Conservation (phyloP, 768 basidiomycete genomes). For the Leccinum longicurvipes region DNA sequence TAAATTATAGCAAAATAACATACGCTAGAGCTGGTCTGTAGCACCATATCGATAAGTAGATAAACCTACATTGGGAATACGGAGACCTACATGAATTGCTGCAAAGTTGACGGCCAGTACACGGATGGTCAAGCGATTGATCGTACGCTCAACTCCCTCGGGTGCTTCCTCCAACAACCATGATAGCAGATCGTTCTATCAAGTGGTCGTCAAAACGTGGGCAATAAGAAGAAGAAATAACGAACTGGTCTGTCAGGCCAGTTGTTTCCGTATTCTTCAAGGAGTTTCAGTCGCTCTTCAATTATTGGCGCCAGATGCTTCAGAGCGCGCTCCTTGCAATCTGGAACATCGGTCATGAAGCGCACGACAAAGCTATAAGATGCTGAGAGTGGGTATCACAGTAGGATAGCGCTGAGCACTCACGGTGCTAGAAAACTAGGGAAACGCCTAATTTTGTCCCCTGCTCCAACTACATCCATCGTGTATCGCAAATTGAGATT, state of each 20-base stretch:
- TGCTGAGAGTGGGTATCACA: no score
- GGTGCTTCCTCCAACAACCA: constrained; percentile 32
- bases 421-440: constrained; percentile 36
- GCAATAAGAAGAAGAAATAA: not conserved
- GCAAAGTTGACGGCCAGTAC: constrained; percentile 19
- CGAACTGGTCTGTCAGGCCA: constrained; percentile 34
- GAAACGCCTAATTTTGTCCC: constrained; percentile 13
- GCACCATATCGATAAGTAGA: not conserved
- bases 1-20: not conserved
- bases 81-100: constrained; percentile 20
- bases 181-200: constrained; percentile 33
- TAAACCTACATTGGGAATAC: not conserved
- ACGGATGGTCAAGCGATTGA: constrained; percentile 23
- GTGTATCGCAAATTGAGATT: not conserved
- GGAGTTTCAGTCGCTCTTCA: constrained; percentile 24
- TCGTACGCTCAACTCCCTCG: constrained; percentile 9
- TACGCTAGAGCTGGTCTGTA: not conserved
- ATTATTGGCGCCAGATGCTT: constrained; percentile 6
- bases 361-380: not conserved
- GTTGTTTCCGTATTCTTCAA: constrained; percentile 24
- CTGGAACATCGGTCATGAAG: not conserved
- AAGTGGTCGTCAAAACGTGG: not conserved
- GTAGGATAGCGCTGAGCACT: not conserved
- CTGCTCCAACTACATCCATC: not conserved
- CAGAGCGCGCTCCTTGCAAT: not conserved